Conservation (phyloP, 2,329 filamentous ascomycete species). For the Microcyclosporella mali region DNA sequence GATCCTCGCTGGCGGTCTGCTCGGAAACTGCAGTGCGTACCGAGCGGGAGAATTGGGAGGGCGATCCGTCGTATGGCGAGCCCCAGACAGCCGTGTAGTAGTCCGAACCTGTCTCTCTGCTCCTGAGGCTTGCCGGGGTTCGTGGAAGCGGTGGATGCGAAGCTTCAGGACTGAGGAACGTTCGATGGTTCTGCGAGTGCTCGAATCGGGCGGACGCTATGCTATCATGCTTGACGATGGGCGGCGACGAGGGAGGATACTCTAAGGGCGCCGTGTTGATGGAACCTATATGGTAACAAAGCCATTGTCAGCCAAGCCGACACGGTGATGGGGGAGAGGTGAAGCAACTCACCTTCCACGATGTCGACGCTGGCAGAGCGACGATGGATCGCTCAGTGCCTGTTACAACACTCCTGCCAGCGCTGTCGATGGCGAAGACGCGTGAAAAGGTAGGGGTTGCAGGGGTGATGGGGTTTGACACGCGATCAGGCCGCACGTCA, state of each 20-base stretch:
- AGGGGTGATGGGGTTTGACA: not conserved
- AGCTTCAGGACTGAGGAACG: slow-evolving; percentile 15
- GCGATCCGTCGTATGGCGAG: slow-evolving; percentile 72
- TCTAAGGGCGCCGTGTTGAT: slow-evolving; percentile 4
- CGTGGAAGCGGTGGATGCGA: slow-evolving; percentile 23
- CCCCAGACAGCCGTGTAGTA: slow-evolving; percentile 76
- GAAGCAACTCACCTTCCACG: slow-evolving; percentile 7
- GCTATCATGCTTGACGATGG: slow-evolving; percentile 15
- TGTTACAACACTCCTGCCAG: not conserved
- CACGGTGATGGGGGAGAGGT: not conserved
- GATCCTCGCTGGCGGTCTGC: slow-evolving; percentile 25
- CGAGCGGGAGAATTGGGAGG: slow-evolving; percentile 36
- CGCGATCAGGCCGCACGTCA: slow-evolving; percentile 2
- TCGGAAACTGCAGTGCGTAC: slow-evolving; percentile 29
- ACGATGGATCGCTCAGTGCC: slow-evolving; percentile 4
- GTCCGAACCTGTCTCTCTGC: slow-evolving; percentile 28
- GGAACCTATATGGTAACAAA: not conserved
- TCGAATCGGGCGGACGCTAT: slow-evolving; percentile 7
- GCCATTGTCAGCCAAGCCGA: no score
- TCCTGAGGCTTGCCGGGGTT: slow-evolving; percentile 25
- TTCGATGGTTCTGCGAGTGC: not conserved
- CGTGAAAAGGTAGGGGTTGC: not conserved
- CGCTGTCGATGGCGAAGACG: not conserved
- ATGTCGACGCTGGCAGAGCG: slow-evolving; percentile 6
- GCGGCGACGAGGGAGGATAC: slow-evolving; percentile 14